Base-by-base conservation (phyloP, 495 filamentous ascomycete genomes). In the Penicillium maclennaniae region DNA sequence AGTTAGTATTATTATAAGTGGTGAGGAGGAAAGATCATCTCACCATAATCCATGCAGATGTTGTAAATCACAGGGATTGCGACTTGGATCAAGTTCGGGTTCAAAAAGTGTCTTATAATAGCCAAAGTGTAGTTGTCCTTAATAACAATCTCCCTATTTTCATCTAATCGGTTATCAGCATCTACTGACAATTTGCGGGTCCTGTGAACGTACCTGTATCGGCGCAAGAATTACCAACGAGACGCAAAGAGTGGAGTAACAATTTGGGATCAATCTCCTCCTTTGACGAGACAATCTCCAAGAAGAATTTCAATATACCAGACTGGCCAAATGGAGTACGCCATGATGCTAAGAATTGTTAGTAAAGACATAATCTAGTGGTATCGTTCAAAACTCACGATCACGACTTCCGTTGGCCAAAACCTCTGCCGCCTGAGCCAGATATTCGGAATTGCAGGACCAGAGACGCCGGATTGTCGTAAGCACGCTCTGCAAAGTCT, bases 181-280 rank as follows among this genome's bases (percentile, higher is more conserved):
- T 55, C 43, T 37, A 16, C 40, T 45, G 21, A 56, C 43, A 14
- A 44, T 20, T 28, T 15, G 15, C 50, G 37, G 15, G n/a, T 4
- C 25, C 3, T 19, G 14, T 14, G 41, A 34, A 59, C 75, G 60
- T 69, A 87, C 88, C 82, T 49, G 82, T 86, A 62, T 92, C 89
- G 41, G 88, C 88, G 67, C 87, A 91, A n/a, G 82, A 83, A 67
- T 92, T 92, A 3, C 87, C 89, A 60, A 91, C 73, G 21, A 92
- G 55, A 15, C 87, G 82, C 27, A 93, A 70, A 25, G 80, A 75
- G 56, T 88, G 83, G 7, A 79, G 66, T 28, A 76, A 53, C 26
- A 78, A 47, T 27, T 55, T 53, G 17, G 65, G 49, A 12, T 77
- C 65, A 20, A 65, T 51, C 2, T 66, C 65, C 16, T 70, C 58